Conservation (phyloP, 805 yeast genomes). For the Candida suzukii region DNA sequence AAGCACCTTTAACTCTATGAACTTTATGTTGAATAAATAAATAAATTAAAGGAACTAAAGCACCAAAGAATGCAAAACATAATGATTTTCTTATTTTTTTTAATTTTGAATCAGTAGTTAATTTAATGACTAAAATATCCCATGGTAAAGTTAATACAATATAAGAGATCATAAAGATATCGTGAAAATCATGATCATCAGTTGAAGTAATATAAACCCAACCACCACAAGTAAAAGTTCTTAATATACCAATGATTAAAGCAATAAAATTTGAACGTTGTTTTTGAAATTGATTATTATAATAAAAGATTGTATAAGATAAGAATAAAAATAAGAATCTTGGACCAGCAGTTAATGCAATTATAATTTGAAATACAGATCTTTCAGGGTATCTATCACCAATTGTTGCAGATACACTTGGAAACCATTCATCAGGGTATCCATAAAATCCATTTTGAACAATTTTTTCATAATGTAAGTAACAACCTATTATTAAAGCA, state of each 20-base stretch:
- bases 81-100: slow-evolving; percentile 49
- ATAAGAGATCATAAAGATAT: slow-evolving; percentile 89
- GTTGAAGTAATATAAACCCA: slow-evolving; percentile 98
- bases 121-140: slow-evolving; percentile 56
- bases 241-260: slow-evolving; percentile 61
- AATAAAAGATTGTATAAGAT: slow-evolving; percentile 42
- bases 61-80: slow-evolving; percentile 57
- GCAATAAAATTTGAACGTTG: slow-evolving; percentile 31
- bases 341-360: slow-evolving; percentile 92
- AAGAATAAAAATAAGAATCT: slow-evolving; percentile 61
- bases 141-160: slow-evolving; percentile 88
- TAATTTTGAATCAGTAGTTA: slow-evolving; percentile 40
- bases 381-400: slow-evolving; percentile 97
- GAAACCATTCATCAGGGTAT: slow-evolving; percentile 98
- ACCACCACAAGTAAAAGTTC: slow-evolving; percentile 96
- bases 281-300: slow-evolving; percentile 17
- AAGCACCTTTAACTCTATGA: slow-evolving; percentile 84
- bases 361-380: slow-evolving; percentile 82
- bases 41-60: slow-evolving; percentile 75
- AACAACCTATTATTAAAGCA: slow-evolving; percentile 69
- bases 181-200: slow-evolving; percentile 95
- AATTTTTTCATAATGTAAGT: slow-evolving; percentile 79
- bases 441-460: slow-evolving; percentile 82
- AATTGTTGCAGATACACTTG: slow-evolving; percentile 93
- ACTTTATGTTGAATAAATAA: slow-evolving; percentile 92